phyloP scores from a whole-genome alignment of 2,329 filamentous ascomycete species.

The Phaeophleospora eucalypticola region DNA sequence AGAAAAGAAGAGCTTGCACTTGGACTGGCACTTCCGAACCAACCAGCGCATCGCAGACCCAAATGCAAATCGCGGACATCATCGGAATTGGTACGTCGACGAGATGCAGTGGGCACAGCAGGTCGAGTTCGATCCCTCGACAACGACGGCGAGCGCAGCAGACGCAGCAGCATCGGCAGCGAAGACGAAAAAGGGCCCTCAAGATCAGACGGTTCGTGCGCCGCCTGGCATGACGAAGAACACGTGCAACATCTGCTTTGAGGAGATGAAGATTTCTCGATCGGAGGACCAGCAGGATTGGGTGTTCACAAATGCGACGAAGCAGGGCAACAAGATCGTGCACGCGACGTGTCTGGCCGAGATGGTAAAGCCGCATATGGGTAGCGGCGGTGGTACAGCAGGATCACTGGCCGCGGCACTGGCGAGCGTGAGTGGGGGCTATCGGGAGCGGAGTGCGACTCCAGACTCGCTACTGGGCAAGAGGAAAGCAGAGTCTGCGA shows the following conservation, averaged over 20 bases:
- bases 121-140: slow-evolving; percentile 67
- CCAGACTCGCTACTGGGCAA: slow-evolving; percentile 33
- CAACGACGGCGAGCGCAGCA: slow-evolving; percentile 40
- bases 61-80: slow-evolving; percentile 72
- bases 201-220: slow-evolving; percentile 72
- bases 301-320: slow-evolving; percentile 88
- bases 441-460: slow-evolving; percentile 32
- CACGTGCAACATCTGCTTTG: slow-evolving; percentile 90
- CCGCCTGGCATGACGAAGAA: slow-evolving; percentile 72
- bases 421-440: slow-evolving; percentile 15
- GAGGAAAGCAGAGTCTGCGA: slow-evolving; percentile 32
- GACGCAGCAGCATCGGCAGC: slow-evolving; percentile 39
- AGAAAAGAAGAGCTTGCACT: slow-evolving; percentile 81
- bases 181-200: slow-evolving; percentile 52
- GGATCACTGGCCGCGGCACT: slow-evolving; percentile 26
- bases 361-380: slow-evolving; percentile 54
- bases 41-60: slow-evolving; percentile 85
- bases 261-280: slow-evolving; percentile 89
- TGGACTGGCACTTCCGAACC: slow-evolving; percentile 98
- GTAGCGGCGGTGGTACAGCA: slow-evolving; percentile 4
- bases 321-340: slow-evolving; percentile 74
- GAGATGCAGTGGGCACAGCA: slow-evolving; percentile 90
- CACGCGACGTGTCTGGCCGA: slow-evolving; percentile 88
- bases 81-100: slow-evolving; percentile 92
- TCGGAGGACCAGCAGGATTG: slow-evolving; percentile 91